A percentile compares a stretch with the other conserved stretches of the same genome.
These are phyloP conservation scores for Annulohypoxylon stygium DNA, from an alignment of 495 filamentous ascomycete species.

Conservation along the genomic window DNA sequence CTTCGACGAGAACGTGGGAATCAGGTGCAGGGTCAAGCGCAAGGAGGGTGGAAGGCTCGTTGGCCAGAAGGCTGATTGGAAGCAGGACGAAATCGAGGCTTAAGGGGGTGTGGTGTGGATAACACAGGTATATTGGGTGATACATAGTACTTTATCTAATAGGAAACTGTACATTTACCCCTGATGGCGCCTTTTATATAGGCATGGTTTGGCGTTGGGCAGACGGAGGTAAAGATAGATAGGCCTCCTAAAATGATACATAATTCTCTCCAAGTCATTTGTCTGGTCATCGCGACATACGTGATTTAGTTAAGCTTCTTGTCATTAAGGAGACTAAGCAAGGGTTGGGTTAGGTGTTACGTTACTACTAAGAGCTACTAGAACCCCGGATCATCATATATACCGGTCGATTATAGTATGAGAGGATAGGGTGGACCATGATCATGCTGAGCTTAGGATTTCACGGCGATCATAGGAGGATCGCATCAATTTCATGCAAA, in stretches of 20 bases:
- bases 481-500: slow-evolving; percentile 28
- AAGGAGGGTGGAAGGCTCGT: slow-evolving; percentile 80
- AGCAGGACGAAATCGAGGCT: slow-evolving; percentile 68
- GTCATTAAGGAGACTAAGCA: not conserved
- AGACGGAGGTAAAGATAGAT: slow-evolving; percentile 20
- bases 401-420: not conserved
- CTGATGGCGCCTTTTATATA: slow-evolving; percentile 1
- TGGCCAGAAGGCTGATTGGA: slow-evolving; percentile 60
- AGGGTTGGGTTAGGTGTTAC: not conserved
- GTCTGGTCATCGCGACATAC: not conserved
- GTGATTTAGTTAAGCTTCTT: not conserved
- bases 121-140: not conserved
- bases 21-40: slow-evolving; percentile 94
- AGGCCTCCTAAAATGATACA: slow-evolving; percentile 8
- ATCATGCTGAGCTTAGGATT: not conserved
- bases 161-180: slow-evolving; percentile 61
- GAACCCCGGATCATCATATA: not conserved
- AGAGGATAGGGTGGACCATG: not conserved
- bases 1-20: slow-evolving; percentile 85
- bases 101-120: slow-evolving; percentile 80
- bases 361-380: not conserved
- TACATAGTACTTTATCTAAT: not conserved
- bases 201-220: slow-evolving; percentile 21
- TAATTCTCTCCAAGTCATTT: not conserved
- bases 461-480: slow-evolving; percentile 21